Conservation (phyloP, 2,329 filamentous ascomycete species). For the Phyllosticta paracitricarpa region DNA sequence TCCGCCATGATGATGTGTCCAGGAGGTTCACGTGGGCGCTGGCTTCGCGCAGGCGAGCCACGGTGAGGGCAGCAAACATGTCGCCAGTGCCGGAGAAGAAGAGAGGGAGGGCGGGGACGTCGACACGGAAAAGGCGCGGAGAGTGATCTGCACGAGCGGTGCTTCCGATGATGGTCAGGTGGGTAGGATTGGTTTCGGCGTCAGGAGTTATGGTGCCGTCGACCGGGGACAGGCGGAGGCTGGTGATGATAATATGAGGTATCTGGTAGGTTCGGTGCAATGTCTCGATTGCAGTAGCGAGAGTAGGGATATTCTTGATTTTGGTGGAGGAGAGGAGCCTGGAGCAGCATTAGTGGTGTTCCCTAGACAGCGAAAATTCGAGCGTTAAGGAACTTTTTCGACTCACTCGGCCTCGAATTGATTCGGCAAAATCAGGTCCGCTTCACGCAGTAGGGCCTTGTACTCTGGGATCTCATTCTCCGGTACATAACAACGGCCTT, state of each 20-base stretch:
- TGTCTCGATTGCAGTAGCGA: conserved; percentile 63
- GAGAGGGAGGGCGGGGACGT: conserved; percentile 77
- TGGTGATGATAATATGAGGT: conserved; percentile 89
- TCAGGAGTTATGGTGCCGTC: conserved; percentile 30
- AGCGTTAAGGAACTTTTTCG: too few relatives aligned
- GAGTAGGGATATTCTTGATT: conserved; percentile 63
- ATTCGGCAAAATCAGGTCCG: conserved; percentile 89
- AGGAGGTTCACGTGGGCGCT: conserved; percentile 47
- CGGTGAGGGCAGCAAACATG: conserved; percentile 92
- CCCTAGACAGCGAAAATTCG: not conserved
- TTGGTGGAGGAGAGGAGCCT: conserved; percentile 78
- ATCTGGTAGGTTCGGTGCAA: conserved; percentile 68
- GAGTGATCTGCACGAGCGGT: conserved; percentile 54
- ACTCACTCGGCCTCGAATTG: conserved; percentile 92
- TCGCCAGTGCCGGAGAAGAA: conserved; percentile 96
- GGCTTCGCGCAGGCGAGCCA: conserved; percentile 79
- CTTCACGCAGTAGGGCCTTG: conserved; percentile 65
- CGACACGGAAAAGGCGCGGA: conserved; percentile 79
- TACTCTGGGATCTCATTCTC: conserved; percentile 89
- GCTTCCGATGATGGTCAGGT: conserved; percentile 65
- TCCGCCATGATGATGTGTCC: conserved; percentile 59
- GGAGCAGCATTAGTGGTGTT: not conserved
- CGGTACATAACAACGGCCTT: conserved; percentile 82
- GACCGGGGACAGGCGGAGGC: conserved; percentile 56
- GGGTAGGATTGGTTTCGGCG: conserved; percentile 27